Percentiles rank a stretch among this genome's conserved stretches.
Conservation (phyloP, 208 protist genomes). For the Trypanosoma scelopori region DNA sequence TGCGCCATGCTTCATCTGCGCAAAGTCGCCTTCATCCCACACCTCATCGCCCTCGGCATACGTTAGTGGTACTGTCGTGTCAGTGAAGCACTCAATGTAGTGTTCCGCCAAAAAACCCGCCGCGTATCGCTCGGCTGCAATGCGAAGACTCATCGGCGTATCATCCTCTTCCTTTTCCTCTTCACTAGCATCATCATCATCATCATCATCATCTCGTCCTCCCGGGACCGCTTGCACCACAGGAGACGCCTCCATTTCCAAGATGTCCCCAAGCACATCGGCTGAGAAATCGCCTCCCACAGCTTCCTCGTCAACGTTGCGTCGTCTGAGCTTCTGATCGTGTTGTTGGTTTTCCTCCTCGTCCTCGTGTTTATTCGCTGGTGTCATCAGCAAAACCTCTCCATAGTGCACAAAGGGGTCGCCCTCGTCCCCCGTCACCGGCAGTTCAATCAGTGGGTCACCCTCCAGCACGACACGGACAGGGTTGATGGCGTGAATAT, state of each 20-base stretch:
- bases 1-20: slow-evolving; percentile 28
- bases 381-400: slow-evolving; percentile 66
- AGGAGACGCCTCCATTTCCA: background rate
- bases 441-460: slow-evolving; percentile 80
- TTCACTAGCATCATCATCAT: slow-evolving; percentile 15
- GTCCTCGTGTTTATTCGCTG: background rate
- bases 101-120: slow-evolving; percentile 57
- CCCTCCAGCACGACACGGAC: slow-evolving; percentile 78
- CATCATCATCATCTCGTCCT: too few relatives aligned
- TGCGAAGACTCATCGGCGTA: background rate
- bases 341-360: background rate
- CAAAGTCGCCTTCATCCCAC: slow-evolving; percentile 84
- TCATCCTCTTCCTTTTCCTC: slow-evolving; percentile 19
- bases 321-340: background rate
- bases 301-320: background rate
- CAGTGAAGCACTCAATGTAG: slow-evolving; percentile 55
- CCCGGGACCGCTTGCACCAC: slow-evolving; percentile 22
- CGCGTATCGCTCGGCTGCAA: slow-evolving; percentile 46
- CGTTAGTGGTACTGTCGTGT: slow-evolving; percentile 52
- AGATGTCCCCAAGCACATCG: slow-evolving; percentile 28
- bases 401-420: slow-evolving; percentile 76
- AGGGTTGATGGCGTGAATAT: slow-evolving; percentile 63
- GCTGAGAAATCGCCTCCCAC: slow-evolving; percentile 25
- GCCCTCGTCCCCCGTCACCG: slow-evolving; percentile 73
- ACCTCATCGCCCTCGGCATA: slow-evolving; percentile 89